A percentile compares a stretch with the other conserved stretches of the same genome.
Conservation (phyloP, 2,329 filamentous ascomycete species). For the Paecilomyces sp. region DNA sequence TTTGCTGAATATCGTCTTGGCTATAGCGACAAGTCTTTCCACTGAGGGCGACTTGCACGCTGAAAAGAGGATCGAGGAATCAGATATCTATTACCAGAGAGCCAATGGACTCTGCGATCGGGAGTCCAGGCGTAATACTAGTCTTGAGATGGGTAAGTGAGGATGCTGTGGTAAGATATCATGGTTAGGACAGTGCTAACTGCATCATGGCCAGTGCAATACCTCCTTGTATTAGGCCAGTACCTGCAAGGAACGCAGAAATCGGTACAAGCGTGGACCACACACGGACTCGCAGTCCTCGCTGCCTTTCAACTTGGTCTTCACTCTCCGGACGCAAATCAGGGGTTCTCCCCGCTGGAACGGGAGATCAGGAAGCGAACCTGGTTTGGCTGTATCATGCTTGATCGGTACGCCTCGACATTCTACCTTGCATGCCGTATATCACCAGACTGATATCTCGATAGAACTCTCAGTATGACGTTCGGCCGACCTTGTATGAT, state of each 20-base stretch:
- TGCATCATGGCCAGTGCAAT: slow-evolving; percentile 33
- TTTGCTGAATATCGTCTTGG: slow-evolving; percentile 44
- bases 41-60: slow-evolving; percentile 21
- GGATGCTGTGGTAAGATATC: not conserved
- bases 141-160: slow-evolving; percentile 36
- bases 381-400: slow-evolving; percentile 44
- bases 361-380: slow-evolving; percentile 42
- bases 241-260: slow-evolving; percentile 50
- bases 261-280: slow-evolving; percentile 48
- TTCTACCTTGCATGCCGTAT: not conserved
- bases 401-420: slow-evolving; percentile 33
- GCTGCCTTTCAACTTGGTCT: slow-evolving; percentile 47
- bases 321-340: slow-evolving; percentile 36
- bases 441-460: not conserved
- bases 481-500: slow-evolving; percentile 44
- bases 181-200: not conserved
- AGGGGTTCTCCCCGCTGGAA: slow-evolving; percentile 33
- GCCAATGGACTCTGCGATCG: slow-evolving; percentile 38
- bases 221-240: slow-evolving; percentile 42
- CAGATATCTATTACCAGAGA: slow-evolving; percentile 41
- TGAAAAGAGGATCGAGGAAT: slow-evolving; percentile 30
- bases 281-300: slow-evolving; percentile 47
- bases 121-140: slow-evolving; percentile 35
- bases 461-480: slow-evolving; percentile 44
- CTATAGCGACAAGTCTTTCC: slow-evolving; percentile 37